These are phyloP conservation scores for Phytophthora fragariae DNA, from an alignment of 352 stramenopile species.

Conservation along the genomic window DNA sequence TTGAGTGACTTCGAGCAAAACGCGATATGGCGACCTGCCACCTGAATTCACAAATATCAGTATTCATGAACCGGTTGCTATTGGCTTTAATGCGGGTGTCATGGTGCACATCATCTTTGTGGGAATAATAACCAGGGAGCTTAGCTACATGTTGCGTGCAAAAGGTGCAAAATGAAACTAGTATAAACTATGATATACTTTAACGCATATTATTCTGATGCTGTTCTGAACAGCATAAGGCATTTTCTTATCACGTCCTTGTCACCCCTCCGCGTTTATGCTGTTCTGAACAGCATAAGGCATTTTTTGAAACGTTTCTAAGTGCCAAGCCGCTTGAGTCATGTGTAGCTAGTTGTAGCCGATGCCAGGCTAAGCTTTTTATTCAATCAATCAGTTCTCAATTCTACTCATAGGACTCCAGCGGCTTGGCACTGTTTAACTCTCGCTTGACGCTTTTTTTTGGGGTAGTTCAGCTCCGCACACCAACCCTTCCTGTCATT, in stretches of 20 bases:
- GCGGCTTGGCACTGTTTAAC: constrained; percentile 20
- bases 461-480: background rate
- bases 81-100: constrained; percentile 13
- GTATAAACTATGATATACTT: too few species aligned
- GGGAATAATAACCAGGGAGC: too few species aligned
- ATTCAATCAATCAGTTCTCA: constrained; percentile 12
- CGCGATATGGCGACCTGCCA: constrained; percentile 5
- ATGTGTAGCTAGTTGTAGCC: background rate
- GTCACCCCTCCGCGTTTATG: too few species aligned
- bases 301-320: too few species aligned
- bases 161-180: too few species aligned
- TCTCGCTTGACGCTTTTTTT: background rate
- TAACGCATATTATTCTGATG: too few species aligned
- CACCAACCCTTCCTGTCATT: background rate
- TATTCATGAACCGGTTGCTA: background rate
- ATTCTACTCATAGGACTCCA: constrained; percentile 4
- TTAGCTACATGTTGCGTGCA: too few species aligned
- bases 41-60: constrained; percentile 4
- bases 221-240: too few species aligned
- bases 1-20: background rate
- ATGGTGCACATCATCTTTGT: too few species aligned
- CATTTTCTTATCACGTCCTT: too few species aligned
- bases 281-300: background rate
- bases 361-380: background rate
- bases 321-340: too few species aligned